Evolutionary conservation across 768 basidiomycete species (phyloP).

Genomic region (Glaciozyma martinii): DNA sequence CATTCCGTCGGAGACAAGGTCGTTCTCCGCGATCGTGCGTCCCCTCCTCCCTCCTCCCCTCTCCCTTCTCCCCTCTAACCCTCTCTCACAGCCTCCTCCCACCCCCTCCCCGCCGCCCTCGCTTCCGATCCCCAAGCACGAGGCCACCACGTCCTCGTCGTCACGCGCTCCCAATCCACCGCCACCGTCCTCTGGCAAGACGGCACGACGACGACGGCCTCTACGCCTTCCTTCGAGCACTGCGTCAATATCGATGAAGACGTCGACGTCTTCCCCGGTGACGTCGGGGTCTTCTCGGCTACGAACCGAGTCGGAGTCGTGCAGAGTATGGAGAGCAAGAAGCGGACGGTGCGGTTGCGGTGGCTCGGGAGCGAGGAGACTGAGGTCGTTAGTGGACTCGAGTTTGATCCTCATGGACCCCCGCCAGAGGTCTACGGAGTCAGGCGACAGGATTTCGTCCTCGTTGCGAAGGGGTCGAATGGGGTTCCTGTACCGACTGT

Average conservation of each 20-base stretch:
- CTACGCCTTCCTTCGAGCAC: constrained; percentile 43
- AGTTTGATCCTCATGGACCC: constrained; percentile 73
- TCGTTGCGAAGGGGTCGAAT: constrained; percentile 61
- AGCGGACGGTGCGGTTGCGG: constrained; percentile 61
- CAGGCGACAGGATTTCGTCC: constrained; percentile 71
- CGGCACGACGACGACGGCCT: constrained; percentile 45
- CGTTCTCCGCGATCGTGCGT: constrained; percentile 15
- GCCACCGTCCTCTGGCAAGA: constrained; percentile 81
- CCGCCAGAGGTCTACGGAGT: constrained; percentile 54
- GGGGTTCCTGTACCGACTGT: constrained; percentile 61
- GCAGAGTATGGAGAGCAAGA: constrained; percentile 42
- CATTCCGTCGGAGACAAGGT: constrained; percentile 28
- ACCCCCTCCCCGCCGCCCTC: constrained; percentile 36
- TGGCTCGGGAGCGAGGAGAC: constrained; percentile 43
- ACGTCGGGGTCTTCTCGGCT: constrained; percentile 69
- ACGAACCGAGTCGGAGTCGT: constrained; percentile 13
- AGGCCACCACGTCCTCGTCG: constrained; percentile 47
- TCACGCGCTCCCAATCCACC: constrained; percentile 61
- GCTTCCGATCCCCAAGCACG: not conserved
- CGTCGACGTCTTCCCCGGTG: constrained; percentile 89
- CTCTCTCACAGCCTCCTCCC: not conserved
- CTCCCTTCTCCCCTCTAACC: not conserved
- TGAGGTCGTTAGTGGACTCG: constrained; percentile 70
- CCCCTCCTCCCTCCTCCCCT: not conserved
- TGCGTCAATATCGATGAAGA: constrained; percentile 72